phyloP scores from a whole-genome alignment of 2,329 filamentous ascomycete genomes.

The Diplodia sapinea region DNA sequence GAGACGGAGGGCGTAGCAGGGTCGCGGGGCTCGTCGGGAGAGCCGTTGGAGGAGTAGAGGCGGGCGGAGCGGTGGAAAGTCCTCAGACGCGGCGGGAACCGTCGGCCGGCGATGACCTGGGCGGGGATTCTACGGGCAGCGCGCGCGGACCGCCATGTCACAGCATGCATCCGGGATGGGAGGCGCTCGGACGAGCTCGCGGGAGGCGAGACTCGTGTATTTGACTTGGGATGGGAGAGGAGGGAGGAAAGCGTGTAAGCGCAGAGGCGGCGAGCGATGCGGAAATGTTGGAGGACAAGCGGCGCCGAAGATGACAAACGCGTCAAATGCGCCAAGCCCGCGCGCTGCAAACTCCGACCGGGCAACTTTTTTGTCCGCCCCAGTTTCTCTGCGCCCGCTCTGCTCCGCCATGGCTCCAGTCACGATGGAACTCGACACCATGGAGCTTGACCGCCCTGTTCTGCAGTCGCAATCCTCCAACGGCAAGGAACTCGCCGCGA shows the following conservation, averaged over 20 bases:
- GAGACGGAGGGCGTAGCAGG: conserved; percentile 8
- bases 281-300: conserved; percentile 30
- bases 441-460: not conserved
- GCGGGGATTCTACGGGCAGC: conserved; percentile 48
- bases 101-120: conserved; percentile 46
- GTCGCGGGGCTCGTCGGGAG: conserved; percentile 38
- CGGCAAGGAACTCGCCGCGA: conserved; percentile 19
- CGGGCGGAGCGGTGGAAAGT: conserved; percentile 44
- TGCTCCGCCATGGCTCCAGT: conserved; percentile 15
- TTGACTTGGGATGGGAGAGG: conserved; percentile 11
- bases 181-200: conserved; percentile 35
- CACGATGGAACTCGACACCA: conserved; percentile 6
- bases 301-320: conserved; percentile 11
- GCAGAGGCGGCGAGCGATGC: conserved; percentile 6
- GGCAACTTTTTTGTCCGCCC: conserved; percentile 22
- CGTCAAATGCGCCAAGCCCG: conserved; percentile 22
- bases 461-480: not conserved
- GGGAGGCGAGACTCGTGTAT: conserved; percentile 35
- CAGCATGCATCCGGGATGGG: conserved; percentile 49
- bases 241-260: not conserved
- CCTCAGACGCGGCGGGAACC: conserved; percentile 44
- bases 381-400: not conserved
- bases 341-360: conserved; percentile 15
- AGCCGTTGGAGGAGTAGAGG: conserved; percentile 32
- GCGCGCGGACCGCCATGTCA: conserved; percentile 50